Evolutionary conservation across 441 rosid species (phyloP).

Genomic region (Pelargonium fulgidum): DNA sequence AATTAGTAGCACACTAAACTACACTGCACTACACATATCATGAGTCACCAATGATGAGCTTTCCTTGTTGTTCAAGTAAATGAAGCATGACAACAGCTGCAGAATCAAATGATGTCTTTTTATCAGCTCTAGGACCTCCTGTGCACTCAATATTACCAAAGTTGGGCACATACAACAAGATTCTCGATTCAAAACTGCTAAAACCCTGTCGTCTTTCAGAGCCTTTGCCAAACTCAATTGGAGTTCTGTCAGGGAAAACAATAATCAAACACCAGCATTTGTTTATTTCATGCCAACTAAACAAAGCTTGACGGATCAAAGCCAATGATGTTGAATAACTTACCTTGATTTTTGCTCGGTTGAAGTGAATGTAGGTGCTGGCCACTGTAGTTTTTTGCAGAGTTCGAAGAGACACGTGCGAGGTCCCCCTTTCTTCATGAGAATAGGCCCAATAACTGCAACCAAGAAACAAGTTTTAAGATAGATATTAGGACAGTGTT

Average conservation of each 20-base stretch:
- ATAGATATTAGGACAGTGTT: no score
- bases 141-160: slow-evolving; percentile 39
- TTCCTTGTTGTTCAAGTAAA: slow-evolving; percentile 50
- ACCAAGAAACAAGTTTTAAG: neutral
- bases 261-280: no score
- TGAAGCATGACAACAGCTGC: slow-evolving; percentile 59
- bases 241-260: slow-evolving; percentile 33
- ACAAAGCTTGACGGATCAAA: no score
- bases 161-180: slow-evolving; percentile 44
- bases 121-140: slow-evolving; percentile 70
- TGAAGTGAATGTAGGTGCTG: slow-evolving; percentile 51
- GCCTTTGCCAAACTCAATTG: slow-evolving; percentile 41
- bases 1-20: no score
- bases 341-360: slow-evolving; percentile 55
- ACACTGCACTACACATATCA: no score
- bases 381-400: slow-evolving; percentile 71
- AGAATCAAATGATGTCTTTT: slow-evolving; percentile 76
- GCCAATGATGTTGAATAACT: neutral
- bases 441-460: slow-evolving; percentile 42
- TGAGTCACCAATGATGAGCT: slow-evolving; percentile 31
- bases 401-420: slow-evolving; percentile 52
- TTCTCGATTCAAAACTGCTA: slow-evolving; percentile 47
- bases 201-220: slow-evolving; percentile 36
- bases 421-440: slow-evolving; percentile 77
- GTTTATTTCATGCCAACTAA: no score